Percentiles rank a stretch among this genome's conserved stretches.
Evolutionary conservation across 345 rosid genomes (phyloP).

Genomic region (Eucalyptus grandis): DNA sequence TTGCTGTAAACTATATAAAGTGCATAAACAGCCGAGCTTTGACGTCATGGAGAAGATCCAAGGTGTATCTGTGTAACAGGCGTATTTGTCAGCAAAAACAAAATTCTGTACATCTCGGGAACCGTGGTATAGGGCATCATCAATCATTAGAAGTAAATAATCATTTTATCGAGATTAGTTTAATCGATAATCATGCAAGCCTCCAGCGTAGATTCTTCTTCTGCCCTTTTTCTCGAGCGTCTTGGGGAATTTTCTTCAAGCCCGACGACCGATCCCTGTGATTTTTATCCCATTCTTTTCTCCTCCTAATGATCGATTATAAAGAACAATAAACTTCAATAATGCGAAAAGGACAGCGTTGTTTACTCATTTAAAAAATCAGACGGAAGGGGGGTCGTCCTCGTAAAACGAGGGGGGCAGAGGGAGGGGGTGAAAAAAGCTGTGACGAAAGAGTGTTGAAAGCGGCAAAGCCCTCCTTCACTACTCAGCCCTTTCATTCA

Average conservation of each 20-base stretch:
- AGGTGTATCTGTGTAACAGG: not conserved
- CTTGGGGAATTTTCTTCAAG: not conserved
- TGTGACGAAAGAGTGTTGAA: constrained; percentile 17
- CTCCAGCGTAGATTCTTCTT: not conserved
- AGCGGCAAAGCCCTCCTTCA: not conserved
- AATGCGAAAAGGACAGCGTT: not conserved
- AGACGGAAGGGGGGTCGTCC: not conserved
- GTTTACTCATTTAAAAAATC: not conserved
- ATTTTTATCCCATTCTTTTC: not conserved
- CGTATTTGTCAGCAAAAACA: not conserved
- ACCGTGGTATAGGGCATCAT: not conserved
- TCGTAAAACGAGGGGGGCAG: not conserved
- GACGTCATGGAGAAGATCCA: not conserved
- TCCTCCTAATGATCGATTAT: not conserved
- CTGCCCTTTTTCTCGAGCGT: not conserved
- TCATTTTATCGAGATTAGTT: not conserved
- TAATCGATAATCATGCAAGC: not conserved
- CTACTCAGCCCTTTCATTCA: constrained; percentile 8
- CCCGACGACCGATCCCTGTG: not conserved
- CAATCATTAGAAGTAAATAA: not conserved
- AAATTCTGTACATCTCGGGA: not conserved
- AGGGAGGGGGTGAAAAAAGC: not conserved
- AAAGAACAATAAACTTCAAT: not conserved
- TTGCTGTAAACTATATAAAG: not conserved
- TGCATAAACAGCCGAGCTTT: not conserved